phyloP scores from a whole-genome alignment of 2,329 filamentous ascomycete genomes.

The Ophiocordyceps sinensis region DNA sequence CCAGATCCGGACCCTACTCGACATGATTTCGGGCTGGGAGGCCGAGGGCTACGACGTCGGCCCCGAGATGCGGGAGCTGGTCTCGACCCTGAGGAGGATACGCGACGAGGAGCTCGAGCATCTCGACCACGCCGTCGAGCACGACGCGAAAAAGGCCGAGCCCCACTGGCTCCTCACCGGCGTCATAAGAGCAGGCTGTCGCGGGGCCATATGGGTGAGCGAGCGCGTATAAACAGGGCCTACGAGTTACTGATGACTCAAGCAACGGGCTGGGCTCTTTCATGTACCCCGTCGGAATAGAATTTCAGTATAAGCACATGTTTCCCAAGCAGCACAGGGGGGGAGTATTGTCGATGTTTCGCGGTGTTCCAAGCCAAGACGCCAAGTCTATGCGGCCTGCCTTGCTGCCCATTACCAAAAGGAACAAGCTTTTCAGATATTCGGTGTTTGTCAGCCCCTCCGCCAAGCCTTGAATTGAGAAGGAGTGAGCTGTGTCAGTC shows the following conservation, averaged over 20 bases:
- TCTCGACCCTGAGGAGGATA: conserved; percentile 65
- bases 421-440: not conserved
- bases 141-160: conserved; percentile 79
- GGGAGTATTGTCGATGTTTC: not conserved
- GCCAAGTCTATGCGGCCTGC: not conserved
- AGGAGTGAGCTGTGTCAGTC: not conserved
- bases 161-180: conserved; percentile 83
- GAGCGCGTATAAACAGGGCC: conserved; percentile 44
- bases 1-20: conserved; percentile 69
- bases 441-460: not conserved
- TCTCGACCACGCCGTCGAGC: conserved; percentile 83
- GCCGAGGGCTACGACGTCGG: conserved; percentile 66
- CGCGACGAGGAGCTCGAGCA: conserved; percentile 95
- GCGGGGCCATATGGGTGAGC: conserved; percentile 84
- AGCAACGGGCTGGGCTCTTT: not conserved
- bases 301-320: not conserved
- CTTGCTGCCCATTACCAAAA: not conserved
- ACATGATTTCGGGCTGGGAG: conserved; percentile 68
- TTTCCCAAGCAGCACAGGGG: not conserved
- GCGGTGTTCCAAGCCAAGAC: not conserved
- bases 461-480: no score
- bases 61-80: conserved; percentile 58
- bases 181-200: conserved; percentile 78
- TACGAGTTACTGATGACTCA: no score
- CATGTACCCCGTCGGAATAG: not conserved